Evolutionary conservation across 176 grass and related monocot genomes (phyloP), one percentile per base, ranked within the genome.

Genomic region (Musa schizocarpa): DNA sequence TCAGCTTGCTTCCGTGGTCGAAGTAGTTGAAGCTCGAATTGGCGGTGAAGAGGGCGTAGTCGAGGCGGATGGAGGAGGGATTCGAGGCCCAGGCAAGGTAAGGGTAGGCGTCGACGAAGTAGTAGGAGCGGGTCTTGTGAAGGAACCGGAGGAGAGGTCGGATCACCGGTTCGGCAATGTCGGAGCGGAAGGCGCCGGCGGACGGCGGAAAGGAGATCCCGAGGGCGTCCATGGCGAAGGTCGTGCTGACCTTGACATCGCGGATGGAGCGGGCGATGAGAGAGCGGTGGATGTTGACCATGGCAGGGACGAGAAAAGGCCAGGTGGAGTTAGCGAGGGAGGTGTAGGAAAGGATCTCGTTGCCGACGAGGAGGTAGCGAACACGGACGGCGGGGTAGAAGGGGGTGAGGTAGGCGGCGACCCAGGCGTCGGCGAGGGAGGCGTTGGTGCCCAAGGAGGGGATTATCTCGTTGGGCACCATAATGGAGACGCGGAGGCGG

Each of bases 381-480:
- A 98, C 62, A 52, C 86, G 82, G 67, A 90, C 87, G 23, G 3
- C 17, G 2, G 72, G 82, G 54, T 77, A 71, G 83, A 85, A 84
- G 20, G 90, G 94, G 21, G 78, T 55, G 24, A 98, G 63, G 71
- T 98, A 91, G 4, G 57, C 23, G 27, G 77, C 65, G 52, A 98
- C 82, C 94, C 90, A 98, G 2, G 48, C 54, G 73, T 98, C 88
- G 21, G 94, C 94, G 50, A 81, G 82, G 19, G 83, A 82, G 1
- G 72, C 75, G 57, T 87, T 89, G 24, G 58, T 62, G 53, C 90
- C 94, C 12, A 98, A 5, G 72, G 50, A 56, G 22, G 80, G 73
- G 76, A 98, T 93, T 86, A 83, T 16, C 49, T 98, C 61, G 78
- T 98, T 93, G 68, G 86, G 94, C 64, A 98, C 94, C 94, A 98